Evolutionary conservation across 139 green algal species (phyloP).

Genomic region (Tetradesmus obliquus): DNA sequence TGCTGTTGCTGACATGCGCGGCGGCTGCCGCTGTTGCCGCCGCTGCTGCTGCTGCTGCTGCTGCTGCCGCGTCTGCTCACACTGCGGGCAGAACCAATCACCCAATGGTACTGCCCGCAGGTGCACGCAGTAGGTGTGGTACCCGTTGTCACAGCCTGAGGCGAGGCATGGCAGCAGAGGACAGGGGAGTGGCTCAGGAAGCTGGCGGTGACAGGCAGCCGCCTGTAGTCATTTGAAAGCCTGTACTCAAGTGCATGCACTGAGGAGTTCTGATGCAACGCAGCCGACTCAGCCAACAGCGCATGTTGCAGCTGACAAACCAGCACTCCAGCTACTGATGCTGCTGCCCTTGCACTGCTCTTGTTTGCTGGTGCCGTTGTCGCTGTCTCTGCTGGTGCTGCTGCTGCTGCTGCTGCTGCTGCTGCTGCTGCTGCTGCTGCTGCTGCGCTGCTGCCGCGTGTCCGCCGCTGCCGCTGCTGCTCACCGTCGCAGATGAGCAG

Average conservation of each 20-base stretch:
- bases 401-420: no score
- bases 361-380: no score
- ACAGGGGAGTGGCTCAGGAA: not conserved
- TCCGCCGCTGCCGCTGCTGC: not conserved
- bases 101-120: constrained; percentile 65
- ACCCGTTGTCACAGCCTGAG: constrained; percentile 76
- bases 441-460: no score
- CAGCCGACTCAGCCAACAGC: no score
- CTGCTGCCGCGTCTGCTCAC: constrained; percentile 7
- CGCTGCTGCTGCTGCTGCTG: not conserved
- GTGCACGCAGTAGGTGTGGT: constrained; percentile 78
- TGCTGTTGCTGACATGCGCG: not conserved
- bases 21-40: not conserved
- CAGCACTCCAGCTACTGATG: no score
- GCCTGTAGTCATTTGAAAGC: no score
- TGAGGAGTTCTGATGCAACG: no score
- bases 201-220: not conserved
- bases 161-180: not conserved
- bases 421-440: no score
- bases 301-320: no score
- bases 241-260: no score
- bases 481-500: constrained; percentile 81
- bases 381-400: no score
- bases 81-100: constrained; percentile 75
- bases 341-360: no score